Evolutionary conservation across 2,329 filamentous ascomycete genomes (phyloP).

Genomic region (Xylaria hypoxylon): DNA sequence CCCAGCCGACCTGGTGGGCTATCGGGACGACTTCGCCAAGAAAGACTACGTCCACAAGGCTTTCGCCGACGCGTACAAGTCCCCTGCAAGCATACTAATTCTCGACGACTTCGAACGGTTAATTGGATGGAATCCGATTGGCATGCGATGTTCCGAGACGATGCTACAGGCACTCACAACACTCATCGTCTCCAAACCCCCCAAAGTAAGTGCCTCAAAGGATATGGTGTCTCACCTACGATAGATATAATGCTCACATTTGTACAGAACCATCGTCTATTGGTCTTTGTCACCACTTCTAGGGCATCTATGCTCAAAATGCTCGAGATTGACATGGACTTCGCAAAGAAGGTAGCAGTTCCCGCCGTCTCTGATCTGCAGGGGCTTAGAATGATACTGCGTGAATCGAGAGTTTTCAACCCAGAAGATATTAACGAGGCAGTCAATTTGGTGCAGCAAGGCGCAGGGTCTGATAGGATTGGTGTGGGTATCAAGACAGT

Average conservation of each 20-base stretch:
- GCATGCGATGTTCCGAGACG: conserved; percentile 39
- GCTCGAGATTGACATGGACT: conserved; percentile 40
- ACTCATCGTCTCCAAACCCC: conserved; percentile 39
- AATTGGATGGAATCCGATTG: conserved; percentile 39
- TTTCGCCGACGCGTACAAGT: conserved; percentile 39
- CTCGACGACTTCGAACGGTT: conserved; percentile 39
- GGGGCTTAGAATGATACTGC: conserved; percentile 32
- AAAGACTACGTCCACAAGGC: conserved; percentile 40
- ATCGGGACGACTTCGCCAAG: conserved; percentile 39
- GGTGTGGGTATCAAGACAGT: conserved; percentile 39
- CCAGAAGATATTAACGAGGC: conserved; percentile 37
- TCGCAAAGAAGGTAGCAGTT: conserved; percentile 39
- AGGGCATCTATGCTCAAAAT: conserved; percentile 38
- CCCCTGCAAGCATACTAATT: conserved; percentile 39
- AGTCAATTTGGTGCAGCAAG: conserved; percentile 24
- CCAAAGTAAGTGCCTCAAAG: conserved; percentile 31
- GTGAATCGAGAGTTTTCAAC: conserved; percentile 34
- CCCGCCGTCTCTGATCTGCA: conserved; percentile 30
- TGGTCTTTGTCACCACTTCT: conserved; percentile 39
- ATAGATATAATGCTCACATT: conserved; percentile 20
- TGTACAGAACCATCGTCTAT: conserved; percentile 36
- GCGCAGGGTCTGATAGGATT: conserved; percentile 29
- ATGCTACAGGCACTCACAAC: conserved; percentile 40
- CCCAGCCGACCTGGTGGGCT: conserved; percentile 38
- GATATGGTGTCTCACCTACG: background rate